Evolutionary conservation across 352 stramenopile species (phyloP), one percentile per base, ranked within the genome.

Genomic region (Phytopythium aichiense): DNA sequence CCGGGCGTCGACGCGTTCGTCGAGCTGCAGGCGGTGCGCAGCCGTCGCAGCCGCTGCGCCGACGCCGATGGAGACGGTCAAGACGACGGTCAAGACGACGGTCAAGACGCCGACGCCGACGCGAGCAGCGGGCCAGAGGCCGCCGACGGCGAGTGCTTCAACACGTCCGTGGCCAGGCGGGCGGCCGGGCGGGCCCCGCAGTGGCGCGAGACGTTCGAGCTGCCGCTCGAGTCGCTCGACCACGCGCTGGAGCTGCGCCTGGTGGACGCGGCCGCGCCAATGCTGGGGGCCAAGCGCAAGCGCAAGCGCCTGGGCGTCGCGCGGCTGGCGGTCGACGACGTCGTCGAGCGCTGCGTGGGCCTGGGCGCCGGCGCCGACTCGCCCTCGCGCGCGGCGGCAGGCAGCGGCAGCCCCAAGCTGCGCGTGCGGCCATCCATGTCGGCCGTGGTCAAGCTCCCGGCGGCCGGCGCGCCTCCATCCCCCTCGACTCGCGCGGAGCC

Each of bases 161-260:
- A 88, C 64, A 89, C 79, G 53, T 79, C 72, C 8, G 77, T 84
- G 46, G 74, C 76, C 50, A 86, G 81, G 63, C 88, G 52, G 3
- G 33, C 22, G 11, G 50, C 84, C 60, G 83, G 77, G 54, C 77
- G 79, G 9, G 81, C 77, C 12, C 80, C 80, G 38, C 40, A 82
- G 58, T 91, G 80, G 78, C 78, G 71, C 43, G 80, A 89, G 60
- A 72, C 59, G 33, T 89, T 91, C 28, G 71, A 88, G 46, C 75
- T 91, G 23, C 58, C 68, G 20, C 43, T 93, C 43, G 30, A 54
- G 45, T 69, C 76, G 37, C 68, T 93, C 18, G 71, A 83, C 22
- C 80, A 87, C 51, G 52, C 54, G 4, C 59, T 93, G 31, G 57
- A 68, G n/a, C 49, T 90, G 13, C 60, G 67, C 16, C 71, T 93